Base-by-base conservation (phyloP, 164 flowering plant genomes). In the Amborella trichopoda region DNA sequence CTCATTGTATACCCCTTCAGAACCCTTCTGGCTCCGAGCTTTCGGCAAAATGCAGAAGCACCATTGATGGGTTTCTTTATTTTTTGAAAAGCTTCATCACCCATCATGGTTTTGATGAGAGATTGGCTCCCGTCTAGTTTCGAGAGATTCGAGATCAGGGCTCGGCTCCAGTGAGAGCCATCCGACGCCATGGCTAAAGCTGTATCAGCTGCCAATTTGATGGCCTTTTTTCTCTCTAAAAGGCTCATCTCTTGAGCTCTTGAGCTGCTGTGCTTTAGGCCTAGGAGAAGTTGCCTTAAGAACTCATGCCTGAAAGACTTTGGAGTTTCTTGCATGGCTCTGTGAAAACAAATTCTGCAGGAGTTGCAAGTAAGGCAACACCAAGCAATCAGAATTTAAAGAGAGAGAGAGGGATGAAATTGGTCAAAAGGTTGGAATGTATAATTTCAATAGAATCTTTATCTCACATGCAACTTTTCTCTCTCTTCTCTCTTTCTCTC, bases 131-230 rank as follows among this genome's bases (percentile, higher is more conserved):
- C 30, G n/a, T 40, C 54, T 25, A 63, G 42, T 44, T 55, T 53
- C 6, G 73, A 40, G 18, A 71, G 66, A 4, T 61, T 49, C 28
- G 68, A 50, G 17, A 85, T 69, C 19, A 82, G 48, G 20, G 90
- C 81, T 5, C 73, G 80, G 51, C 97, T 82, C 97, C 97, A 89
- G 33, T 17, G 20, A 3, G 84, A 71, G 19, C 73, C 68, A 18
- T 54, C 55, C 58, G 72, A 68, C 1, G 77, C 50, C 2, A 77
- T 74, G 41, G 95, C 97, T 70, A 85, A 65, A 58, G 97, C 95
- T 1, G 77, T 36, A 47, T 85, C 93, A 9, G 95, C 80, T 0
- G 94, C 68, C 9, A 78, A 49, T 63, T 80, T 82, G 49, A 88
- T 75, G 23, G 70, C 74, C 21, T 63, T 74, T 47, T 68, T 84